Percentiles rank a stretch among this genome's conserved stretches.
These are phyloP conservation scores for Salvia rosmarinus DNA, from an alignment of 257 asterid species.

Conservation along the genomic window DNA sequence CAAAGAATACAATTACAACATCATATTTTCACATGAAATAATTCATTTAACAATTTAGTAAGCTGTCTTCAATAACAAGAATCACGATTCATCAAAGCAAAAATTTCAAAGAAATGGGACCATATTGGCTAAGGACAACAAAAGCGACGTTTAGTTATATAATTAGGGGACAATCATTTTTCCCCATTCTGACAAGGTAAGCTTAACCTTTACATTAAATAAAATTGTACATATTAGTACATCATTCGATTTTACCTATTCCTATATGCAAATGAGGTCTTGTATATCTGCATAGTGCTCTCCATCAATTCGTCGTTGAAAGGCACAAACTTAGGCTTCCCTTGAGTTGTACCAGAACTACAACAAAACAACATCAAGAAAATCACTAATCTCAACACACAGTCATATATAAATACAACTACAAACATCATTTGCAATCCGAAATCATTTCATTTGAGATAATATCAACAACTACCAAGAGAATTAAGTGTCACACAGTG, in stretches of 20 bases:
- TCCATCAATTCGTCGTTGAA: constrained; percentile 95
- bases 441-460: too few species aligned
- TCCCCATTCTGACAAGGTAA: too few species aligned
- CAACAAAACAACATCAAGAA: constrained; percentile 39
- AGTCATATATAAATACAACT: too few species aligned
- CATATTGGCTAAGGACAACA: background rate
- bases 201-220: background rate
- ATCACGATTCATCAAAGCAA: background rate
- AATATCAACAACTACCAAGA: too few species aligned
- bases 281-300: constrained; percentile 79
- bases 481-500: background rate
- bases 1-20: background rate
- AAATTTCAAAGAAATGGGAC: background rate
- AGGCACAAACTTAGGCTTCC: constrained; percentile 99
- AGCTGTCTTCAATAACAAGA: constrained; percentile 15
- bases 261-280: constrained; percentile 86
- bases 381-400: background rate
- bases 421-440: too few species aligned
- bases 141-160: background rate
- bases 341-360: constrained; percentile 97
- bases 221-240: background rate
- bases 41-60: background rate
- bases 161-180: too few species aligned
- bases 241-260: constrained; percentile 59
- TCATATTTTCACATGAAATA: constrained; percentile 8